Base-by-base conservation (phyloP, 225 moss, liverwort and hornwort species). In the Takakia lepidozioides region DNA sequence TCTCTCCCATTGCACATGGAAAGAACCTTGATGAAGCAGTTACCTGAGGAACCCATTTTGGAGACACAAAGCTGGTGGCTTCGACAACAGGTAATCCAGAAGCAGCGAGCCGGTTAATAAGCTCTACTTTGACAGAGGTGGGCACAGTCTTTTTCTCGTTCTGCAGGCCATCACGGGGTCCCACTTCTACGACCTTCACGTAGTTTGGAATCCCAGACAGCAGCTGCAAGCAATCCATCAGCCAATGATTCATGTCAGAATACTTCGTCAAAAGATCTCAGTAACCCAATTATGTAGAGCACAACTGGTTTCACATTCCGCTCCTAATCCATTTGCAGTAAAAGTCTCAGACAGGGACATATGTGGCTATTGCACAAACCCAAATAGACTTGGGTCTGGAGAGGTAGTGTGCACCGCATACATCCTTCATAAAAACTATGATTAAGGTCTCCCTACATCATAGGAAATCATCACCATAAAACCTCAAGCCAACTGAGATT, bases 1-100 rank as follows among this genome's bases (percentile, higher is more conserved):
- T n/a, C n/a, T n/a, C n/a, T n/a, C n/a, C n/a, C n/a, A n/a, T n/a
- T n/a, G n/a, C n/a, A n/a, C n/a, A n/a, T n/a, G n/a, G n/a, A n/a
- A n/a, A n/a, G n/a, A n/a, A n/a, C n/a, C n/a, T n/a, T n/a, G n/a
- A n/a, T n/a, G n/a, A n/a, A n/a, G n/a, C n/a, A n/a, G n/a, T n/a
- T 84, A 95, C 93, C 90, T 95, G 93, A 37, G 93, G 93, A 27
- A 95, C 93, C 93, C 93, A 95, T 60, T 90, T 95, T 15, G 93
- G 86, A 20, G 93, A 95, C n/a, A 95, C 93, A 48, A 95, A 95
- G 51, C 93, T 95, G n/a, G 93, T 95, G 39, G 86, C 93, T 69
- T 95, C 93, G 29, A 95, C 89, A 37, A 95, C 93, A 1, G 86
- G 80, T 54, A 95, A 66, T 29, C 93, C 93, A 51, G 93, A 64